Evolutionary conservation across 2,329 filamentous ascomycete species (phyloP).

Genomic region (Allantophomopsis cytisporea): DNA sequence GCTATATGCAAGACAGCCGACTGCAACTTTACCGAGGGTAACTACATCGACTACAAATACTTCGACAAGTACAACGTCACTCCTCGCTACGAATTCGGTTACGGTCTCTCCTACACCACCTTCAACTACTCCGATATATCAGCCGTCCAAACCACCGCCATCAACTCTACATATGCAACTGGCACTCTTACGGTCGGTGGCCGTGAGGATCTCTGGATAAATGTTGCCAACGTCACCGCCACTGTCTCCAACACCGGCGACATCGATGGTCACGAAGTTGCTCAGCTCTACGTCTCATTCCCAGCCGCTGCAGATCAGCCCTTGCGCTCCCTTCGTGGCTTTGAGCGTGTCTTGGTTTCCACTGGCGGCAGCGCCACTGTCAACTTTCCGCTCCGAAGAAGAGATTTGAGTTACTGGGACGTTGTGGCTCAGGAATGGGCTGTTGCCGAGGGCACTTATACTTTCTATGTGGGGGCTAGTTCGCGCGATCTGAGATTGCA

Average conservation of each 20-base stretch:
- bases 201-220: constrained; percentile 16
- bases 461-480: too few species aligned
- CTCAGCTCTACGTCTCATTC: constrained; percentile 23
- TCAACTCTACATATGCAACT: constrained; percentile 15
- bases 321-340: constrained; percentile 46
- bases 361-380: constrained; percentile 29
- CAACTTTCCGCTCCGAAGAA: constrained; percentile 37
- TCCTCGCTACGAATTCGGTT: constrained; percentile 66
- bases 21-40: constrained; percentile 53
- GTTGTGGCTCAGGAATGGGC: constrained; percentile 42
- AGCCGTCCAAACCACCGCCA: constrained; percentile 16
- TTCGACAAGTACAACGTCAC: constrained; percentile 45
- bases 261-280: constrained; percentile 32
- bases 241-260: constrained; percentile 46
- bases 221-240: constrained; percentile 38
- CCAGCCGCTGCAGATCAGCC: constrained; percentile 21
- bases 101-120: constrained; percentile 62
- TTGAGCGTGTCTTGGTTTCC: constrained; percentile 38
- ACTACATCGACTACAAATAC: constrained; percentile 65
- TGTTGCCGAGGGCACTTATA: too few species aligned
- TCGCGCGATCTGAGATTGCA: too few species aligned
- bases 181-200: constrained; percentile 25
- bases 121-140: constrained; percentile 50
- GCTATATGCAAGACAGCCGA: constrained; percentile 12
- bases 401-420: constrained; percentile 54